Evolutionary conservation across 129 eudicot genomes (phyloP).

Genomic region (Cynara cardunculus): DNA sequence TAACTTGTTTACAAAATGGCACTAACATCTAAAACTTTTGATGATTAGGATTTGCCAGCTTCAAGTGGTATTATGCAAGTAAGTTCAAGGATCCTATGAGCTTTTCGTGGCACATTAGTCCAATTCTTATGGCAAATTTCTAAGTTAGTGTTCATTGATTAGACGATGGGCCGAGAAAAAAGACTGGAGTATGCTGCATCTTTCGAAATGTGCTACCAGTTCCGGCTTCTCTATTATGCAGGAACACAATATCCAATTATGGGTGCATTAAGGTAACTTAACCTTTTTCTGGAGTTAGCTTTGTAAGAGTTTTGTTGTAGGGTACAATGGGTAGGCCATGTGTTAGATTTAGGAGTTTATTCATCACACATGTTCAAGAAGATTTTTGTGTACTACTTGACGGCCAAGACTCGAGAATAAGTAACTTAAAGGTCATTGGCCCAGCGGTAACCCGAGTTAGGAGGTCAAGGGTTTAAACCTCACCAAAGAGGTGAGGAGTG

Average conservation of each 20-base stretch:
- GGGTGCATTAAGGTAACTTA: constrained; percentile 83
- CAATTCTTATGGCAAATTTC: constrained; percentile 8
- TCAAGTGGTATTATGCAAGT: constrained; percentile 99
- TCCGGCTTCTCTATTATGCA: constrained; percentile 85
- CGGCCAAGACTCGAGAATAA: too few relatives aligned
- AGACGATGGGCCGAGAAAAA: constrained; percentile 98
- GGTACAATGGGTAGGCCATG: too few relatives aligned
- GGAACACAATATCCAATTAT: constrained; percentile 96
- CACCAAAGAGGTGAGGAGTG: too few relatives aligned
- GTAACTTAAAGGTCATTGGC: too few relatives aligned
- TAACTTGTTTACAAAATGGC: background rate
- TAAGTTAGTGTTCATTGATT: constrained; percentile 21
- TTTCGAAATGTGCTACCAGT: constrained; percentile 81
- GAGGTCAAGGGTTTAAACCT: too few relatives aligned
- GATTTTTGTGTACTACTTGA: too few relatives aligned
- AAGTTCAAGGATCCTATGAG: constrained; percentile 31
- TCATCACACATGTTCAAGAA: too few relatives aligned
- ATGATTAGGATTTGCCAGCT: constrained; percentile 82
- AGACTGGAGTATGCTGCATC: constrained; percentile 96
- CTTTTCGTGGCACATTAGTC: background rate
- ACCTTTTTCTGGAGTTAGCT: background rate
- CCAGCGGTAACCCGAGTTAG: too few relatives aligned
- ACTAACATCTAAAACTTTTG: constrained; percentile 23
- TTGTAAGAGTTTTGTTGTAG: too few relatives aligned
- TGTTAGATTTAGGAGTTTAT: too few relatives aligned